Evolutionary conservation across 805 yeast genomes (phyloP), one percentile per base, ranked within the genome.

Genomic region (Allodekkera sacchari): DNA sequence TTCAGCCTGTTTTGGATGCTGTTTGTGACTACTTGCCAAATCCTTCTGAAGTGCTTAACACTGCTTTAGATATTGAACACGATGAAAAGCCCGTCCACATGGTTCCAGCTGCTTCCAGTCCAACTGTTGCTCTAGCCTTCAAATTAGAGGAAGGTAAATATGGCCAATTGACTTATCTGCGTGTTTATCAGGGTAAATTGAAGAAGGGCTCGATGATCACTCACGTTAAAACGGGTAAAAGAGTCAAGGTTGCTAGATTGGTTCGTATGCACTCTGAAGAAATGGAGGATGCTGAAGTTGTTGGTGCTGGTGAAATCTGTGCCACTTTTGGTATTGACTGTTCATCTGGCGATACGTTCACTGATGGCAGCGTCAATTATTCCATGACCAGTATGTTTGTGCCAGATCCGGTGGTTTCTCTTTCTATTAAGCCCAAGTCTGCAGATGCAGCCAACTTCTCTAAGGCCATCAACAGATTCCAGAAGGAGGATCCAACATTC

Each of bases 311-410:
- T 57, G 98, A 92, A 65, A 92, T 92, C 49, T 92, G 99, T 66
- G 99, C 99, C 34, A 89, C 97, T 36, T 92, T 92, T 50, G 99
- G 99, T 63, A 83, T 92, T 46, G 98, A 92, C 59, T 92, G 99
- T 71, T 78, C 97, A 8, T 92, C 98, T 10, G 99, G 99, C 52
- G 98, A 92, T 53, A 85, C 97, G 10, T 92, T 92, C 60, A 80
- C 95, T 28, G 95, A 84, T 44, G 95, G 92, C 33, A 66, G 70
- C 10, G 65, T 77, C 34, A 68, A 77, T 48, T 79, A 83, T 48
- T 78, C 98, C 34, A 89, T 92, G 97, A 77, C 94, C 35, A 85
- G 96, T 5, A 92, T 92, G 98, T 92, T 69, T 62, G 98, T 92
- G 40, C 99, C 99, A 6, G 99, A 92, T 58, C 95, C 99, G 1